Base-by-base conservation (phyloP, 768 basidiomycete genomes). In the Arthromyces matolae region DNA sequence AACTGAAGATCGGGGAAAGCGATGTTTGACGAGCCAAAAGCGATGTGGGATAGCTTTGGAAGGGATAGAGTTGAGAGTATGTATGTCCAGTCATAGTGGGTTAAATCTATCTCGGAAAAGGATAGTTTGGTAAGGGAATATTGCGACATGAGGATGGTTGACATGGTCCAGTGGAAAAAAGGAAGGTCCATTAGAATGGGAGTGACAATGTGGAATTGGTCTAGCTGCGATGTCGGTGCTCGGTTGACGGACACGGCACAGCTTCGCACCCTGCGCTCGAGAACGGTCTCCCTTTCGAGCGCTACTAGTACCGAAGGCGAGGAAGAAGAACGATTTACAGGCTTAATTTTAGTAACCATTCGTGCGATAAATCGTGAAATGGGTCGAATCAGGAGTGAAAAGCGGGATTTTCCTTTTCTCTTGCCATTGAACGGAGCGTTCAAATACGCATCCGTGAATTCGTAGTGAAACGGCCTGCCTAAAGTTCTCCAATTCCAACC, bases 1-100 rank as follows among this genome's bases (percentile, higher is more conserved):
- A 20, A 6, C 33, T 51, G 47, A 9, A 62, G 49, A 35, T 60
- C 61, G 1, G 53, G 57, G 14, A 60, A 54, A 8, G 57, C 45
- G 20, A 60, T 54, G 1, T 31, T 31, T 9, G 52, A 24, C 16
- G 49, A 41, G 1, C 53, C 51, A 10, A 59, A 52, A 13, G 56
- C 45, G 13, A 61, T 33, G 7, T 45, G 16, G 16, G 27, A 46
- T 24, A 61, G 33, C 8, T 37, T 34, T 5, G 51, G 52, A 24
- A 61, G 49, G 2, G 49, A 45, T 5, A 61, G 44, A 3, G 28
- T 42, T 6, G 54, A 49, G 31, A 61, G 52, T 23, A 61, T 56
- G 14, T 53, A 52, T 18, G 41, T 24, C 58, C 58, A 59, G 13
- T 57, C 50, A 32, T 51, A 51, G 8, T 50, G 38, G 0, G 45